Conservation (phyloP, 2,329 filamentous ascomycete species). For the Aspergillus costaricaensis region DNA sequence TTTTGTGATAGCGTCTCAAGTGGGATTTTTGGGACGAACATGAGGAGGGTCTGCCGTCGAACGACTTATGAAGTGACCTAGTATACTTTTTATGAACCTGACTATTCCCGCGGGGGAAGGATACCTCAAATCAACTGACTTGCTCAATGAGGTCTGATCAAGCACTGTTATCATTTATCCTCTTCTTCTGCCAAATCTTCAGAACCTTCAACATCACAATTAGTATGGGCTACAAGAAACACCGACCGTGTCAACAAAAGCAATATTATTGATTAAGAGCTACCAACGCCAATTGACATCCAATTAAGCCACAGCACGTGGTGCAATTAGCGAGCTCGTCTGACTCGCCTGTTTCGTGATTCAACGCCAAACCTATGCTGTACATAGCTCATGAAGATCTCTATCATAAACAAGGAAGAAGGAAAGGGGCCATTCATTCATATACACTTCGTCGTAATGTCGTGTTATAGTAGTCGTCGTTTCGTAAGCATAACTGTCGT, state of each 20-base stretch:
- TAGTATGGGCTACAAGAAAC: neutral
- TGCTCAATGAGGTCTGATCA: too few relatives aligned
- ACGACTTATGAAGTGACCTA: neutral
- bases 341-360: neutral
- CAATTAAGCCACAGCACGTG: neutral
- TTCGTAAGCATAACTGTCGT: conserved; percentile 8
- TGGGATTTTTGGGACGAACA: too few relatives aligned
- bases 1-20: too few relatives aligned
- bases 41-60: too few relatives aligned
- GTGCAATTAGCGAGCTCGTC: neutral
- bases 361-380: neutral
- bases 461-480: conserved; percentile 12
- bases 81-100: too few relatives aligned
- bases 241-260: too few relatives aligned
- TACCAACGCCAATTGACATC: neutral
- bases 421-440: conserved; percentile 7
- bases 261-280: neutral
- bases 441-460: conserved; percentile 13
- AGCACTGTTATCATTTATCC: too few relatives aligned
- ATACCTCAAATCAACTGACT: too few relatives aligned
- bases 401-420: neutral
- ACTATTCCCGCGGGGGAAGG: too few relatives aligned
- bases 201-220: too few relatives aligned
- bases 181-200: too few relatives aligned
- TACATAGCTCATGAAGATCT: conserved; percentile 4